Evolutionary conservation across 352 stramenopile species (phyloP).

Genomic region (Vaucheria bursata): DNA sequence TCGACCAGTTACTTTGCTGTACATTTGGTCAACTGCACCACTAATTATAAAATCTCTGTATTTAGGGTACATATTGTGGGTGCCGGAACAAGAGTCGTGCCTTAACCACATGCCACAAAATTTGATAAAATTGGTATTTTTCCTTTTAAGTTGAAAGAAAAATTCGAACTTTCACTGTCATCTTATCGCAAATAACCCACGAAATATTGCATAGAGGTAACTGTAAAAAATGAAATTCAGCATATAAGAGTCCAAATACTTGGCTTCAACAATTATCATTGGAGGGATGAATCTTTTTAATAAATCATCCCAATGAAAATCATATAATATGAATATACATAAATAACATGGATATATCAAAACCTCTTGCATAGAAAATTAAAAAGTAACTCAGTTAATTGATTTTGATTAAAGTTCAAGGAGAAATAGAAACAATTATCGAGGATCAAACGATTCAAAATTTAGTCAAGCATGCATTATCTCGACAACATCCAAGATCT

Average conservation of each 20-base stretch:
- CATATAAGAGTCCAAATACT: too few relatives aligned
- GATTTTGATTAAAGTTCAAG: not conserved
- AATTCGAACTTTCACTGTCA: too few relatives aligned
- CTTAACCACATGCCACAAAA: constrained; percentile 99
- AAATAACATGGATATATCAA: too few relatives aligned
- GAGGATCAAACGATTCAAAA: too few relatives aligned
- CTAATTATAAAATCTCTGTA: constrained; percentile 96
- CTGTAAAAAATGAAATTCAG: too few relatives aligned
- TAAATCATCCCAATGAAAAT: too few relatives aligned
- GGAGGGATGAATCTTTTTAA: too few relatives aligned
- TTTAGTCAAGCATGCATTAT: constrained; percentile 47
- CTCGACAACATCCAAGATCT: constrained; percentile 98
- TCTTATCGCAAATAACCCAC: too few relatives aligned
- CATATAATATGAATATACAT: too few relatives aligned
- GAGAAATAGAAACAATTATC: too few relatives aligned
- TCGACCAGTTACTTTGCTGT: constrained; percentile 94
- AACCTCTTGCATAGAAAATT: not conserved
- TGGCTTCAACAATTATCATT: too few relatives aligned
- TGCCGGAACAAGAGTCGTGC: constrained; percentile 98
- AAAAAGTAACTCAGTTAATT: not conserved
- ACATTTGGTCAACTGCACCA: constrained; percentile 95
- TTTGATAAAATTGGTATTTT: constrained; percentile 95
- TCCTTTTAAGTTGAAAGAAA: constrained; percentile 87
- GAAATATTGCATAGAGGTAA: too few relatives aligned
- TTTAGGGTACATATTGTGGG: constrained; percentile 99